Percentiles rank a stretch among this genome's conserved stretches.
Evolutionary conservation across 2,329 filamentous ascomycete species (phyloP).

Genomic region (Alternaria metachromatica): DNA sequence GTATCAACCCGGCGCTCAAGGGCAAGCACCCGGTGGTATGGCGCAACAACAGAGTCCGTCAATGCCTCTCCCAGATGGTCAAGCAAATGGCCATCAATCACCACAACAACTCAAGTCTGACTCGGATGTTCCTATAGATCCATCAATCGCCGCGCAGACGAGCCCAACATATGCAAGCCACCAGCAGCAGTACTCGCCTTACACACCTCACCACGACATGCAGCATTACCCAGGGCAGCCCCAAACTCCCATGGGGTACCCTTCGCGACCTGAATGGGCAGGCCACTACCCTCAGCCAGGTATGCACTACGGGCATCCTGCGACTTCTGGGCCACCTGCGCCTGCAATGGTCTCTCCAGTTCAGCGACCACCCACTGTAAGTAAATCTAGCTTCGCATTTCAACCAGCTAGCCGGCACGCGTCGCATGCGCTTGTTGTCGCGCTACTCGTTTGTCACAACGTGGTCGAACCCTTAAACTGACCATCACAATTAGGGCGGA

Average conservation of each 20-base stretch:
- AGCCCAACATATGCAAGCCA: constrained; percentile 85
- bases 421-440: neutral
- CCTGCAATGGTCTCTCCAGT: constrained; percentile 67
- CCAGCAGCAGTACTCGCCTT: constrained; percentile 82
- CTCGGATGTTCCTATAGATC: constrained; percentile 98
- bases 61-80: constrained; percentile 82
- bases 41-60: constrained; percentile 99
- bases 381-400: constrained; percentile 35
- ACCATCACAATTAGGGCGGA: constrained; percentile 49
- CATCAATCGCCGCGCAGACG: constrained; percentile 89
- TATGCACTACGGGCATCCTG: constrained; percentile 60
- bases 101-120: constrained; percentile 81
- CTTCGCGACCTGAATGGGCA: constrained; percentile 74
- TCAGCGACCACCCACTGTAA: constrained; percentile 67
- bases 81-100: constrained; percentile 73
- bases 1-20: constrained; percentile 78
- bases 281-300: constrained; percentile 59
- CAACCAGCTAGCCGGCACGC: neutral
- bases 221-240: constrained; percentile 71
- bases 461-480: constrained; percentile 6
- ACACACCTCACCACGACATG: constrained; percentile 86
- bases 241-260: constrained; percentile 65
- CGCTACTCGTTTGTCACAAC: neutral
- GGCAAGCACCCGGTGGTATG: constrained; percentile 86
- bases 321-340: constrained; percentile 62